phyloP scores from a whole-genome alignment of 805 yeast species.

The Kazachstania kunashirensis region DNA sequence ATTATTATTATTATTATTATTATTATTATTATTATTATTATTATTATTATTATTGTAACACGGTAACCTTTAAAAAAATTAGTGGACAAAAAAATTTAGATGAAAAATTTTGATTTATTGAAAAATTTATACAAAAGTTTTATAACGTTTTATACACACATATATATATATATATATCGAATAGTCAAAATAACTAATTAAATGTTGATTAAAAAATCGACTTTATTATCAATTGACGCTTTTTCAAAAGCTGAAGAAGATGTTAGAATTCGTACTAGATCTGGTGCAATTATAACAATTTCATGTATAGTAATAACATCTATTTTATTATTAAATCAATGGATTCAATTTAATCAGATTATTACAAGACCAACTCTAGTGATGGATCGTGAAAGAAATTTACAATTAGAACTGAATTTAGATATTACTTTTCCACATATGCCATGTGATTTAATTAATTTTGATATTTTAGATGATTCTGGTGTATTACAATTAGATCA shows the following conservation, averaged over 20 bases:
- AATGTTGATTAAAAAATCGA: conserved; percentile 18
- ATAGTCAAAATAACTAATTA: background rate
- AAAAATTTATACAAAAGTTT: too few relatives aligned
- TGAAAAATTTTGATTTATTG: too few relatives aligned
- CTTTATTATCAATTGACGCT: conserved; percentile 62
- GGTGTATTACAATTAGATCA: conserved; percentile 78
- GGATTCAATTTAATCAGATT: conserved; percentile 58
- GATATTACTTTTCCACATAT: conserved; percentile 75
- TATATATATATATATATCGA: background rate
- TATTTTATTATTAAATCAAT: conserved; percentile 61
- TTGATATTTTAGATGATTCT: conserved; percentile 82
- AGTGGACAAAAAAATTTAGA: too few relatives aligned
- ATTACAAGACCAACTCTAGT: conserved; percentile 72
- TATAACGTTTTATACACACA: background rate
- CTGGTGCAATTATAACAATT: conserved; percentile 85
- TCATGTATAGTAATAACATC: conserved; percentile 53
- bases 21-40: too few relatives aligned
- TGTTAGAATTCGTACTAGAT: conserved; percentile 73
- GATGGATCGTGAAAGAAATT: conserved; percentile 73
- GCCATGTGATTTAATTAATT: conserved; percentile 73
- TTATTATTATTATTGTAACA: too few relatives aligned
- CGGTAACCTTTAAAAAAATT: too few relatives aligned
- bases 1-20: too few relatives aligned
- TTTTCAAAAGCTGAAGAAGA: conserved; percentile 92
- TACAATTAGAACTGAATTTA: conserved; percentile 63